Percentiles rank a stretch among this genome's conserved stretches.
Evolutionary conservation across 2,329 filamentous ascomycete species (phyloP).

Genomic region (Colletotrichum acutatum): DNA sequence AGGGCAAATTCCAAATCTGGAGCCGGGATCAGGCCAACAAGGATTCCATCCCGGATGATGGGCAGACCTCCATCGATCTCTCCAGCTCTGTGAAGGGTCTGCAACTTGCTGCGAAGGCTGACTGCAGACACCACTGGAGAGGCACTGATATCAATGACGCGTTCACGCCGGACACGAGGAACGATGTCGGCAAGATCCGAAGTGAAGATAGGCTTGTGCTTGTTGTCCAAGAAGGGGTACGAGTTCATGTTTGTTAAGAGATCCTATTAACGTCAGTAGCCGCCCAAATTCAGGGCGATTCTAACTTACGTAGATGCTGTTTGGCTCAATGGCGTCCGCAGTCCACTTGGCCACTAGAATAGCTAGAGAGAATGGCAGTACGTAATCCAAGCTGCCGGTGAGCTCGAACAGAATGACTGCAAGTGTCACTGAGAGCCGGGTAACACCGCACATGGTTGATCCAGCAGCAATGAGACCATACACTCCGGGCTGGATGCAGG

Average conservation of each 20-base stretch:
- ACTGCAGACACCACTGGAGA: slow-evolving; percentile 83
- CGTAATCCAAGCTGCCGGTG: slow-evolving; percentile 93
- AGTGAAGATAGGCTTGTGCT: slow-evolving; percentile 91
- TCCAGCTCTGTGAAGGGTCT: slow-evolving; percentile 83
- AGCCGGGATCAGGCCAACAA: slow-evolving; percentile 92
- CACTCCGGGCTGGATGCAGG: slow-evolving; percentile 95
- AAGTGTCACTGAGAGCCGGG: slow-evolving; percentile 89
- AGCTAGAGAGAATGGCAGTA: slow-evolving; percentile 91
- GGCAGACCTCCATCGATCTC: slow-evolving; percentile 94
- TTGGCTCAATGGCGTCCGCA: slow-evolving; percentile 91
- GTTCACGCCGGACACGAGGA: slow-evolving; percentile 76
- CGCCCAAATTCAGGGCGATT: background rate
- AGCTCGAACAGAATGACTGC: slow-evolving; percentile 96
- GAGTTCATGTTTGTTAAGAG: slow-evolving; percentile 96
- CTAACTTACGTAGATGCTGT: slow-evolving; percentile 84
- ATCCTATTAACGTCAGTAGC: slow-evolving; percentile 63
- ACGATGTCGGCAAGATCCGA: slow-evolving; percentile 89
- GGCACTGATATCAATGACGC: slow-evolving; percentile 87
- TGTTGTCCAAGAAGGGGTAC: slow-evolving; percentile 97
- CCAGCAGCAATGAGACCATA: slow-evolving; percentile 96
- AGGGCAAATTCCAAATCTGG: slow-evolving; percentile 94
- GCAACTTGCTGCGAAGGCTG: slow-evolving; percentile 82
- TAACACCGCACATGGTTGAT: slow-evolving; percentile 98
- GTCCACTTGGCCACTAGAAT: slow-evolving; percentile 99
- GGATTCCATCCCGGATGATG: slow-evolving; percentile 79